Base-by-base conservation (phyloP, 139 green algal species). In the Chlorella sp. region DNA sequence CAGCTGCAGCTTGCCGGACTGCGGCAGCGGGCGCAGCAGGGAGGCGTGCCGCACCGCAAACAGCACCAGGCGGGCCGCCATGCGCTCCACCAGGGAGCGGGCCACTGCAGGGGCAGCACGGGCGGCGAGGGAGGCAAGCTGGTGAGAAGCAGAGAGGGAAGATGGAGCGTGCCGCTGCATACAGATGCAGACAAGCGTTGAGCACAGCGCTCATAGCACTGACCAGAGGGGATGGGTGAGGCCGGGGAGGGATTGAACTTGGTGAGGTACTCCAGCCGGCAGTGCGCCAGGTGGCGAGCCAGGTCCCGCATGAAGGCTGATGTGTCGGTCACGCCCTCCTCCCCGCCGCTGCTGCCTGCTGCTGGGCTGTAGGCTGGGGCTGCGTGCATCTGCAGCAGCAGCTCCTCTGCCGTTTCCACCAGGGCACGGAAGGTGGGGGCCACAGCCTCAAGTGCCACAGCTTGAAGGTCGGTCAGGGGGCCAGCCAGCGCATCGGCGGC, bases 1-100 rank as follows among this genome's bases (percentile, higher is more conserved):
- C 34, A 96, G 75, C 69, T 92, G 88, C n/a, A 96, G 86, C 89
- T 91, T 94, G 51, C 93, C 95, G 26, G 80, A 65, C 60, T 94
- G 88, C 28, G 80, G 81, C 34, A 98, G 88, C n/a, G 92, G 89
- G 18, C 95, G 87, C 75, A 98, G 84, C 72, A 99, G 91, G 21
- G 92, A 85, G 12, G 93, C 96, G 73, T 99, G 95, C 0, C 96
- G 93, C 75, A 99, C 92, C 57, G 97, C 98, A 82, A 98, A 95
- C 57, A 96, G 86, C 36, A 99, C 87, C 72, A 97, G 30, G 16
- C 97, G 94, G 2, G 86, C 86, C 25, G 94, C 94, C 87, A 98
- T 92, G 67, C 94, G 89, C 89, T 97, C 89, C 72, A 93, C 89
- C 30, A 98, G 88, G 17, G 87, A 74, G 25, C 71, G 85, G 38